Evolutionary conservation across 768 basidiomycete genomes (phyloP).

Genomic region (Calvatia gigantea): DNA sequence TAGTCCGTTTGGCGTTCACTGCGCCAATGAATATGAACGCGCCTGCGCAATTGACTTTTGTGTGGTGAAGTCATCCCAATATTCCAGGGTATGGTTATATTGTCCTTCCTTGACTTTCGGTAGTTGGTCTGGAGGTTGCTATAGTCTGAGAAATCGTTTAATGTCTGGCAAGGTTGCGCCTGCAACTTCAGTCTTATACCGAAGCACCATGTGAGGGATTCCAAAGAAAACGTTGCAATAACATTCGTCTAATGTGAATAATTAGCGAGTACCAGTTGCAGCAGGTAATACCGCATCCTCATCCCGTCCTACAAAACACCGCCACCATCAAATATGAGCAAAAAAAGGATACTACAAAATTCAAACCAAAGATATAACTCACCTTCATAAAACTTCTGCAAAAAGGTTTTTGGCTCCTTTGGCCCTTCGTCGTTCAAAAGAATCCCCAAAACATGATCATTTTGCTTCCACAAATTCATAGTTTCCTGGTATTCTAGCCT

Average conservation of each 20-base stretch:
- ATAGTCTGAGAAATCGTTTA: too few species aligned
- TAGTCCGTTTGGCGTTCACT: too few species aligned
- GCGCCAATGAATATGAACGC: too few species aligned
- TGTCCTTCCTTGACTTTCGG: too few species aligned
- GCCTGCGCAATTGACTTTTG: too few species aligned
- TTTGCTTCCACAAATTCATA: conserved; percentile 92
- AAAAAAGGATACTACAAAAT: background rate
- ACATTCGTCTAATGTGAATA: background rate
- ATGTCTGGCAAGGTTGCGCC: too few species aligned
- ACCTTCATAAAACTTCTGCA: conserved; percentile 88
- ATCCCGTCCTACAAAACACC: conserved; percentile 54
- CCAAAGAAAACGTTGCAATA: background rate
- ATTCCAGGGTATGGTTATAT: too few species aligned
- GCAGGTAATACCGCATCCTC: conserved; percentile 71
- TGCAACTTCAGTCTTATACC: background rate
- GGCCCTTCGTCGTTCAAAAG: conserved; percentile 33
- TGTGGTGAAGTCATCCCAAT: too few species aligned
- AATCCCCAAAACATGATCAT: conserved; percentile 74
- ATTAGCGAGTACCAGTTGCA: conserved; percentile 46
- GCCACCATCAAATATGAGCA: background rate
- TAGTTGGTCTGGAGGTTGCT: too few species aligned
- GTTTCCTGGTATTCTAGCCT: conserved; percentile 91
- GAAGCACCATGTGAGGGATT: background rate
- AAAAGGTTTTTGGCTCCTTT: conserved; percentile 52
- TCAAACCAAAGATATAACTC: conserved; percentile 24